Evolutionary conservation across 1,284 basidiomycete genomes (phyloP).

Genomic region (Neotropicomus parvogracilis): DNA sequence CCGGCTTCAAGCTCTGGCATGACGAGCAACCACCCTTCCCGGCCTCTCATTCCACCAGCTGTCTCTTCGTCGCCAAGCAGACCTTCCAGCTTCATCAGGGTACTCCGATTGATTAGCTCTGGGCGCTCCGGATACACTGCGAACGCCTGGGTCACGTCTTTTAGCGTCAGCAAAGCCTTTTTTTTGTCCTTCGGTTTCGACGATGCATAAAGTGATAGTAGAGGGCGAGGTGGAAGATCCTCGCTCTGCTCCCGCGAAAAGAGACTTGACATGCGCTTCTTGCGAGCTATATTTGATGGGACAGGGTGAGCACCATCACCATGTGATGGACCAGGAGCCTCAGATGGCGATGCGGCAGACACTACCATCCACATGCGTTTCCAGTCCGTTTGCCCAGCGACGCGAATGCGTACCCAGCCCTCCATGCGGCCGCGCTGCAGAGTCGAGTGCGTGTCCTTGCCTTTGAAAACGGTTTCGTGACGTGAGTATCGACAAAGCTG

Average conservation of each 20-base stretch:
- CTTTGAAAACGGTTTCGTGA: slow-evolving; percentile 36
- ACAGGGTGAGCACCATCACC: slow-evolving; percentile 15
- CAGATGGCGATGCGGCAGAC: slow-evolving; percentile 40
- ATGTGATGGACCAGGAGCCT: slow-evolving; percentile 12
- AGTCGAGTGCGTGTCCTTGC: slow-evolving; percentile 62
- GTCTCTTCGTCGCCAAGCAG: slow-evolving; percentile 73
- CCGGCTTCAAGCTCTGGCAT: slow-evolving; percentile 75
- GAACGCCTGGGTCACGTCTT: slow-evolving; percentile 66
- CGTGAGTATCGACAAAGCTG: not conserved
- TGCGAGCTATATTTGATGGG: slow-evolving; percentile 31
- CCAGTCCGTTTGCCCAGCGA: slow-evolving; percentile 96
- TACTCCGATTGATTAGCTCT: slow-evolving; percentile 84
- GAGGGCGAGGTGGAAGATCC: slow-evolving; percentile 23
- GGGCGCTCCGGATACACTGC: slow-evolving; percentile 94
- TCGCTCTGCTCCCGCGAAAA: slow-evolving; percentile 49
- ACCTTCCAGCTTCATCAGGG: slow-evolving; percentile 87
- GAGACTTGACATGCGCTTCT: slow-evolving; percentile 67
- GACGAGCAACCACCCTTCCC: slow-evolving; percentile 81
- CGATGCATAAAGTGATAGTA: slow-evolving; percentile 58
- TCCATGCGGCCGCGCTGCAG: slow-evolving; percentile 78
- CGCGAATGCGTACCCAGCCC: slow-evolving; percentile 88
- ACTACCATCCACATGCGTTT: slow-evolving; percentile 89
- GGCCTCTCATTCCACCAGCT: slow-evolving; percentile 53
- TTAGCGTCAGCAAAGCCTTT: slow-evolving; percentile 58
- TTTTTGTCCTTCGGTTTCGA: slow-evolving; percentile 69